A percentile compares a stretch with the other conserved stretches of the same genome.
Conservation (phyloP, 129 eudicot genomes). For the Helianthus tuberosus region DNA sequence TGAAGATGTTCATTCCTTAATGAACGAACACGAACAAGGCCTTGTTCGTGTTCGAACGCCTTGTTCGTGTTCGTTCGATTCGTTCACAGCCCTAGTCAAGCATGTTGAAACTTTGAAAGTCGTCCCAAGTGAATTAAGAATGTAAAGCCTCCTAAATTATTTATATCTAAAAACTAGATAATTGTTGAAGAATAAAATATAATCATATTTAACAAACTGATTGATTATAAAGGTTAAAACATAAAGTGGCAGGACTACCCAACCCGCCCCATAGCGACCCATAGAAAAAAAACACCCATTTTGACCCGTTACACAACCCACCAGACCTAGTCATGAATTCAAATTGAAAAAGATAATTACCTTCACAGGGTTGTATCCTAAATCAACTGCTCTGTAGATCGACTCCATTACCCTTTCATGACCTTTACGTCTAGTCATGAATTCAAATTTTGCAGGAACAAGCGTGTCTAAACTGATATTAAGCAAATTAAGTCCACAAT, state of each 20-base stretch:
- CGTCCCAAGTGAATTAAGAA: background rate
- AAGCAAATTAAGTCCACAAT: constrained; percentile 73
- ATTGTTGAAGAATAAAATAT: background rate
- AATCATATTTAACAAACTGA: background rate
- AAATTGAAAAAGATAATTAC: constrained; percentile 31
- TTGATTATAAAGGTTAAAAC: background rate
- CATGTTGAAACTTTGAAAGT: background rate
- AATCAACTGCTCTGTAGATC: constrained; percentile 67
- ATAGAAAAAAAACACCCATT: background rate
- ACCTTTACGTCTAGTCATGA: constrained; percentile 94
- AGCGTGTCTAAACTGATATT: constrained; percentile 93
- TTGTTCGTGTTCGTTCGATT: no score
- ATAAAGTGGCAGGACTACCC: background rate
- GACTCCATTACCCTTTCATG: constrained; percentile 87
- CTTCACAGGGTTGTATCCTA: constrained; percentile 93
- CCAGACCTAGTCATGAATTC: background rate
- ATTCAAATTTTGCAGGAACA: constrained; percentile 91
- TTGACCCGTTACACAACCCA: background rate
- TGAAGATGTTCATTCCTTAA: no score
- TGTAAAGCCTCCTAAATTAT: constrained; percentile 3
- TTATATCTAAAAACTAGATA: background rate
- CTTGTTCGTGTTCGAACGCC: no score
- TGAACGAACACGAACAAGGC: no score
- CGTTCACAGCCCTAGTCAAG: background rate
- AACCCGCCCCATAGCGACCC: background rate